Base-by-base conservation (phyloP, 208 protist genomes). In the Acanthamoeba triangularis region DNA sequence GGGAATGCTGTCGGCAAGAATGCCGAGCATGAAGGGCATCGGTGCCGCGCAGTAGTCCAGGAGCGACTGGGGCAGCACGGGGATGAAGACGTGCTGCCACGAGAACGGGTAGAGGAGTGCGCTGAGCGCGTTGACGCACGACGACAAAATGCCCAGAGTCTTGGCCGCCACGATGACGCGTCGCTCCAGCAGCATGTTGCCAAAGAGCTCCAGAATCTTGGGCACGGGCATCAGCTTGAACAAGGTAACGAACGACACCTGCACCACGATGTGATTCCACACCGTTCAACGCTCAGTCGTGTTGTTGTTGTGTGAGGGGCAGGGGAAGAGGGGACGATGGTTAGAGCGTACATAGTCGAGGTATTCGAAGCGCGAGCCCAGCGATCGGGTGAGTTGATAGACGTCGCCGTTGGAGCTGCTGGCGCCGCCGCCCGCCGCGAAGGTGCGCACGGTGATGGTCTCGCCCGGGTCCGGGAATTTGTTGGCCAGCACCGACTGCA, bases 61-160 rank as follows among this genome's bases (percentile, higher is more conserved):
- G 37, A 97, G 65, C n/a, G n/a, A 72, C 20, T 54, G 56, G 4
- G 97, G 97, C 47, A 97, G 61, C 2, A 97, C 78, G 13, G 97
- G 97, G 13, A 97, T 97, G 72, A 97, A 97, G 63, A 97, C 96
- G 74, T 97, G 97, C 61, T 96, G 97, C 97, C 97, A 97, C 23
- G 61, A 56, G 56, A 97, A 93, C 4, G 97, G 97, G 44, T 96
- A 95, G 30, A 82, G 52, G 23, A 95, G 41, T 4, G 92, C 69
- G 16, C 72, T 87, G 37, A 95, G 52, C 44, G 92, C 92, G 52
- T 95, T 82, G 0, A 87, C 74, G 54, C 65, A 82, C 2, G 72
- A 56, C 18, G 92, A 95, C 30, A 95, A 30, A 13, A 63, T 61
- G 76, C 74, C 92, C 69, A 95, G 74, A 2, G 13, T 56, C 56